Conservation (phyloP, 768 basidiomycete species). For the Lactarius evosmus region DNA sequence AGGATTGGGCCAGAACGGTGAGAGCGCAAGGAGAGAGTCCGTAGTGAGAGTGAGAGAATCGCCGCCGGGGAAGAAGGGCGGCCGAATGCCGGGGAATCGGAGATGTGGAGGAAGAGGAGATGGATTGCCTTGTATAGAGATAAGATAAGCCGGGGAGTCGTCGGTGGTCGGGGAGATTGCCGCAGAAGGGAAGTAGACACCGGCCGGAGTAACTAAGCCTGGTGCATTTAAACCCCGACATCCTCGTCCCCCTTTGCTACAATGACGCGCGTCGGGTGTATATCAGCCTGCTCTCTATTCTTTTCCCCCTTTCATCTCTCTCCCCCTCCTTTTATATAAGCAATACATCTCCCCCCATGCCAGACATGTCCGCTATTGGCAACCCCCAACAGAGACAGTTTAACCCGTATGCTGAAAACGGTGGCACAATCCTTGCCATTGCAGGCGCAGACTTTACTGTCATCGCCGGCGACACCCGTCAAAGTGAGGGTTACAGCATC, state of each 20-base stretch:
- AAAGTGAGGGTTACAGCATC: conserved; percentile 96
- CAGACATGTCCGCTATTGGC: conserved; percentile 24
- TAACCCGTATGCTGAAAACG: conserved; percentile 90
- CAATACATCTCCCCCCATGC: no score
- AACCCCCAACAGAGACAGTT: conserved; percentile 59
- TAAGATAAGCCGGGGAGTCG: conserved; percentile 21
- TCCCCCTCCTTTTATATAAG: not conserved
- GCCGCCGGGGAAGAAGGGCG: not conserved
- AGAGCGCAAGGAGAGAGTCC: not conserved
- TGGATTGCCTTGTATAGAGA: conserved; percentile 11
- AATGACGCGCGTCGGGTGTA: conserved; percentile 26
- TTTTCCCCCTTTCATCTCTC: not conserved
- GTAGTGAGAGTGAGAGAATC: not conserved
- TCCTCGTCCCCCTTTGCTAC: not conserved
- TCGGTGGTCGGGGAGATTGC: conserved; percentile 15
- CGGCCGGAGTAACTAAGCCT: conserved; percentile 4
- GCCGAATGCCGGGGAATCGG: not conserved
- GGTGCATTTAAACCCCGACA: conserved; percentile 11
- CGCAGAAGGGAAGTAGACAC: not conserved
- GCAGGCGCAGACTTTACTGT: conserved; percentile 92
- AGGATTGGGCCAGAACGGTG: not conserved
- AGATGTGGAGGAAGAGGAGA: not conserved
- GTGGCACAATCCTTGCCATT: conserved; percentile 94
- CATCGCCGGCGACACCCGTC: conserved; percentile 94
- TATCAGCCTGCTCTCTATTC: conserved; percentile 10